Evolutionary conservation across 495 filamentous ascomycete genomes (phyloP).

Genomic region (Podospora australis): DNA sequence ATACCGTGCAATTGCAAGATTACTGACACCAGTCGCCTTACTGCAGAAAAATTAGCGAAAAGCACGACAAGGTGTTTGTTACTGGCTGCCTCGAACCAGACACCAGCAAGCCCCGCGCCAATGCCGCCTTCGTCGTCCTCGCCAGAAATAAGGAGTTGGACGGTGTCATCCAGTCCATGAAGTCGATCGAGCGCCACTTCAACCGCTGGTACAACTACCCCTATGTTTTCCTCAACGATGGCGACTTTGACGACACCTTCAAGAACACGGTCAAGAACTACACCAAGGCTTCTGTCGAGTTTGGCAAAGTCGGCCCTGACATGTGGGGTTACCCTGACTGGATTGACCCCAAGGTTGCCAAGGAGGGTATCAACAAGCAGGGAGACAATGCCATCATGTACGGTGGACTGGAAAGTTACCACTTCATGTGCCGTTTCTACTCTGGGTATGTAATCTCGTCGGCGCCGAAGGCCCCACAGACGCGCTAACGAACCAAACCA

Average conservation of each 20-base stretch:
- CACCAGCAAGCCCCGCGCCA: slow-evolving; percentile 61
- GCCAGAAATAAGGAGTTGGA: slow-evolving; percentile 95
- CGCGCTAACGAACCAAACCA: slow-evolving; percentile 30
- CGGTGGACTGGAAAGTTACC: slow-evolving; percentile 97
- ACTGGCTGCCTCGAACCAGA: slow-evolving; percentile 76
- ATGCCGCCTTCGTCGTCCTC: slow-evolving; percentile 93
- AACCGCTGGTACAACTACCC: slow-evolving; percentile 99
- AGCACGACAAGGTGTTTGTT: slow-evolving; percentile 93
- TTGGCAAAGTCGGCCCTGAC: slow-evolving; percentile 82
- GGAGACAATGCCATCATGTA: slow-evolving; percentile 99
- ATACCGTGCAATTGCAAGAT: background rate
- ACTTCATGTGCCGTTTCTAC: slow-evolving; percentile 98
- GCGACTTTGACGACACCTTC: slow-evolving; percentile 90
- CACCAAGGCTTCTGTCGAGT: slow-evolving; percentile 78
- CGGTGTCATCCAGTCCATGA: slow-evolving; percentile 91
- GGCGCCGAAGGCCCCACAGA: slow-evolving; percentile 1
- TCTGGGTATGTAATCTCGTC: slow-evolving; percentile 60
- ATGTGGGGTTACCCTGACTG: slow-evolving; percentile 98
- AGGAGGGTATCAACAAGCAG: slow-evolving; percentile 91
- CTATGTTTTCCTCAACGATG: slow-evolving; percentile 98
- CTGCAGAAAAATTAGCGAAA: slow-evolving; percentile 89
- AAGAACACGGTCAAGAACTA: slow-evolving; percentile 84
- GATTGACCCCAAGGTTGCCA: slow-evolving; percentile 87
- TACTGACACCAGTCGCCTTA: slow-evolving; percentile 4
- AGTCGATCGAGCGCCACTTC: slow-evolving; percentile 98